A percentile compares a stretch with the other conserved stretches of the same genome.
Conservation (phyloP, 2,329 filamentous ascomycete genomes). For the Chaetomiaceae sp. region DNA sequence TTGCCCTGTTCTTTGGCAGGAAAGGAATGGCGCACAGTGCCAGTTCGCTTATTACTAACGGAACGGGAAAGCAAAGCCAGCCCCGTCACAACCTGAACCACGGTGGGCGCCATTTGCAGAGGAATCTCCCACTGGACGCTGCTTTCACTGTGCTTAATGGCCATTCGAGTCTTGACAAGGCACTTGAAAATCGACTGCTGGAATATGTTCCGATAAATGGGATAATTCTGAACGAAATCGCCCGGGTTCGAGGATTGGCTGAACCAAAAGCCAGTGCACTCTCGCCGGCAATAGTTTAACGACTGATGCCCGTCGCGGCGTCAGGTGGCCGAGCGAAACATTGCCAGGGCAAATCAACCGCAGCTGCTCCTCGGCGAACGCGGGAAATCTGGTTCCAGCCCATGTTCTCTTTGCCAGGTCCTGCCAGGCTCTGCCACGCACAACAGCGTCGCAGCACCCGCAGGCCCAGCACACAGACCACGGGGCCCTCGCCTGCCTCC, state of each 20-base stretch:
- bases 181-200: too few species aligned
- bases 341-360: slow-evolving; percentile 13
- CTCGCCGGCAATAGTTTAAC: background rate
- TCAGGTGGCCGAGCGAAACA: slow-evolving; percentile 14
- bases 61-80: background rate
- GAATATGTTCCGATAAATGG: too few species aligned
- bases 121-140: background rate
- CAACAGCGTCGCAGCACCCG: slow-evolving; percentile 6
- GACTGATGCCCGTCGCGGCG: background rate
- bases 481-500: background rate
- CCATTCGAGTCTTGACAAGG: background rate
- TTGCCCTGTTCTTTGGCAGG: too few species aligned
- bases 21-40: background rate
- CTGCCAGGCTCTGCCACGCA: slow-evolving; percentile 17
- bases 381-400: slow-evolving; percentile 6
- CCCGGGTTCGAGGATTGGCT: background rate
- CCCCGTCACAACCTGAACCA: background rate
- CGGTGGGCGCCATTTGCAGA: slow-evolving; percentile 1
- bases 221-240: too few species aligned
- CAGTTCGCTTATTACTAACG: background rate
- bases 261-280: background rate
- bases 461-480: slow-evolving; percentile 12
- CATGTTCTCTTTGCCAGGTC: slow-evolving; percentile 7
- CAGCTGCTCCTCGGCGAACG: slow-evolving; percentile 13
- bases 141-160: background rate